Evolutionary conservation across 2,329 filamentous ascomycete genomes (phyloP).

Genomic region (Alternaria arborescens): DNA sequence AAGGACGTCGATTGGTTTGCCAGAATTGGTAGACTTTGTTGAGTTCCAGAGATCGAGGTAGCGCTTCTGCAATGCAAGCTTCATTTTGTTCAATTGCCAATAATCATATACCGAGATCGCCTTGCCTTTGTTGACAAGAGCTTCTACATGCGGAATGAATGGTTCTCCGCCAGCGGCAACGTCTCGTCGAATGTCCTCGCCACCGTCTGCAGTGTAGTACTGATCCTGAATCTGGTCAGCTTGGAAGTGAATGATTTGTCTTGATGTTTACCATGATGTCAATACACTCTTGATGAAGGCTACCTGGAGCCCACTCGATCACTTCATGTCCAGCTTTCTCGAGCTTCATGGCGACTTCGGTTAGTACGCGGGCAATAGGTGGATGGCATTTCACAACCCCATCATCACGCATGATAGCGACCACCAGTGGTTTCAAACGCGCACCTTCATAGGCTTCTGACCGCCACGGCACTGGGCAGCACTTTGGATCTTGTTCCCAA

Average conservation of each 20-base stretch:
- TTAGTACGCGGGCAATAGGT: conserved; percentile 59
- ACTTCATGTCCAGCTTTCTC: conserved; percentile 62
- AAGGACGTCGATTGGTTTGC: conserved; percentile 62
- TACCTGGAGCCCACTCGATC: conserved; percentile 60
- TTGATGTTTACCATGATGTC: conserved; percentile 58
- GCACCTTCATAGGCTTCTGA: conserved; percentile 54
- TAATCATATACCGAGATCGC: conserved; percentile 70
- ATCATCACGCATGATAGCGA: conserved; percentile 63
- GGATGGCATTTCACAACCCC: conserved; percentile 65
- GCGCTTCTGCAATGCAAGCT: conserved; percentile 61
- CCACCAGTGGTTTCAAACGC: conserved; percentile 56
- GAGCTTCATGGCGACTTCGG: conserved; percentile 51
- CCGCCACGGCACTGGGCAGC: conserved; percentile 59
- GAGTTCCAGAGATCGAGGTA: conserved; percentile 69
- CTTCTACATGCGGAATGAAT: conserved; percentile 58
- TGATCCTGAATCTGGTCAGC: conserved; percentile 55
- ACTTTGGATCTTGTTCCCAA: conserved; percentile 63
- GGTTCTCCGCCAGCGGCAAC: conserved; percentile 66
- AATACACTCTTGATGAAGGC: conserved; percentile 64
- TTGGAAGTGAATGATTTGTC: not conserved
- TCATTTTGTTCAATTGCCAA: conserved; percentile 71
- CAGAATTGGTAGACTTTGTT: conserved; percentile 54
- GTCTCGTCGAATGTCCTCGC: conserved; percentile 68
- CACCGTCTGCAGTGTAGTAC: conserved; percentile 70
- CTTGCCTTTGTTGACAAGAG: conserved; percentile 59